phyloP scores from a whole-genome alignment of 129 eudicot genomes.

The Chrysanthemum seticuspe region DNA sequence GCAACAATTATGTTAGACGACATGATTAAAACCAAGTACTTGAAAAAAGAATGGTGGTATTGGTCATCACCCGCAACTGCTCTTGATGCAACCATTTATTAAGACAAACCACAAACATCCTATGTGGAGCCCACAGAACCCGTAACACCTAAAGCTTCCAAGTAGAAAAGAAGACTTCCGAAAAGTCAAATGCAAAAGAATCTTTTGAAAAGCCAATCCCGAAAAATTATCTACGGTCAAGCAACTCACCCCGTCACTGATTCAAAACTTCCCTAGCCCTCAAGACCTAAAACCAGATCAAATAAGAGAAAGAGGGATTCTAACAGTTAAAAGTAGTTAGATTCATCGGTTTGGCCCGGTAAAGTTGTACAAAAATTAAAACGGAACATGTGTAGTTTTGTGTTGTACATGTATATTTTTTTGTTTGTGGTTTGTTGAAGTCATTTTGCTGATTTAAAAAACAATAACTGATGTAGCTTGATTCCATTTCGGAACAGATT shows the following conservation, averaged over 20 bases:
- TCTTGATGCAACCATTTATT: conserved; percentile 54
- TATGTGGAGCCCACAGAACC: conserved; percentile 30
- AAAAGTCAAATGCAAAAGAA: conserved; percentile 32
- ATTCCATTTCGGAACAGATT: not conserved
- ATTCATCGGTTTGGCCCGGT: not conserved
- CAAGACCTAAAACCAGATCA: conserved; percentile 42
- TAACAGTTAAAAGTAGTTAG: conserved; percentile 23
- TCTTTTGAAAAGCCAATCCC: conserved; percentile 30
- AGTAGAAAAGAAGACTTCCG: conserved; percentile 34
- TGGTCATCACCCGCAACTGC: conserved; percentile 81
- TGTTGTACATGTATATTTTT: conserved; percentile 18
- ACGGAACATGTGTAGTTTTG: conserved; percentile 16
- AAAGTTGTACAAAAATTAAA: conserved; percentile 11
- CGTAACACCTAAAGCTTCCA: conserved; percentile 29
- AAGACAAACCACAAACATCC: conserved; percentile 38
- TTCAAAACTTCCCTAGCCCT: conserved; percentile 22
- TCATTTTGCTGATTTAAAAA: conserved; percentile 12
- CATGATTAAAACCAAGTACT: conserved; percentile 56
- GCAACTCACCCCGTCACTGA: conserved; percentile 34
- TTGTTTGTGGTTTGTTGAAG: conserved; percentile 18
- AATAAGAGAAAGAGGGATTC: no score
- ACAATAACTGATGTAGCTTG: not conserved
- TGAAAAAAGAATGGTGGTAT: conserved; percentile 57
- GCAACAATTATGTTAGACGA: conserved; percentile 64
- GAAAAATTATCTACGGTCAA: conserved; percentile 26